Percentiles rank a stretch among this genome's conserved stretches.
phyloP scores from a whole-genome alignment of 345 rosid species.

The Populus euphratica region DNA sequence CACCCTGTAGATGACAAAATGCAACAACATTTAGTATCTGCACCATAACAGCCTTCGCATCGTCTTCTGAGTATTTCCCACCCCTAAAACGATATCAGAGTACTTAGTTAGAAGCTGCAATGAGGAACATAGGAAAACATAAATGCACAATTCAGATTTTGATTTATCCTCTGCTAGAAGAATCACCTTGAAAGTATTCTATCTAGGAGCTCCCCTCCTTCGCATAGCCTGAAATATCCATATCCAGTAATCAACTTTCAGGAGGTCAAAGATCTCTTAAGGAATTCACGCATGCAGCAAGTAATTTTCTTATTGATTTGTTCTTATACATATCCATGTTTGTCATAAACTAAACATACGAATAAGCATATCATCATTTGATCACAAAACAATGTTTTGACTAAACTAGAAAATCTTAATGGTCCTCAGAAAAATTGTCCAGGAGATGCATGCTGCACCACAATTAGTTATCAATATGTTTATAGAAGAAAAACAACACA shows the following conservation, averaged over 20 bases:
- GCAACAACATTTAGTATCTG: slow-evolving; percentile 84
- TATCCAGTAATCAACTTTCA: slow-evolving; percentile 7
- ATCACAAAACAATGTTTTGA: not conserved
- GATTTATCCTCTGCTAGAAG: not conserved
- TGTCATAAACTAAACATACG: too few species aligned
- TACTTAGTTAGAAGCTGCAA: slow-evolving; percentile 22
- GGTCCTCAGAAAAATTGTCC: not conserved
- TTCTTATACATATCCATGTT: not conserved
- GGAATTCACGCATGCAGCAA: not conserved
- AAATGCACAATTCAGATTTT: not conserved
- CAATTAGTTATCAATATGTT: not conserved
- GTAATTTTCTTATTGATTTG: not conserved
- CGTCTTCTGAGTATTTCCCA: slow-evolving; percentile 87
- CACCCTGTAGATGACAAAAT: slow-evolving; percentile 95
- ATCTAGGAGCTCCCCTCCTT: slow-evolving; percentile 97
- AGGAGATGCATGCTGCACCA: not conserved
- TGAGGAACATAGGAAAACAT: not conserved
- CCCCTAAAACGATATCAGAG: slow-evolving; percentile 45
- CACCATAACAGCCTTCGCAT: slow-evolving; percentile 74
- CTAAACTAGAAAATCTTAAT: not conserved
- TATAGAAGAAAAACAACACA: not conserved
- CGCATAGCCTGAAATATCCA: slow-evolving; percentile 65
- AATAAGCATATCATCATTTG: not conserved
- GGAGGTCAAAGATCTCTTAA: not conserved
- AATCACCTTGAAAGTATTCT: slow-evolving; percentile 90